Conservation (phyloP, 768 basidiomycete species). For the Gloeophyllum trabeum region DNA sequence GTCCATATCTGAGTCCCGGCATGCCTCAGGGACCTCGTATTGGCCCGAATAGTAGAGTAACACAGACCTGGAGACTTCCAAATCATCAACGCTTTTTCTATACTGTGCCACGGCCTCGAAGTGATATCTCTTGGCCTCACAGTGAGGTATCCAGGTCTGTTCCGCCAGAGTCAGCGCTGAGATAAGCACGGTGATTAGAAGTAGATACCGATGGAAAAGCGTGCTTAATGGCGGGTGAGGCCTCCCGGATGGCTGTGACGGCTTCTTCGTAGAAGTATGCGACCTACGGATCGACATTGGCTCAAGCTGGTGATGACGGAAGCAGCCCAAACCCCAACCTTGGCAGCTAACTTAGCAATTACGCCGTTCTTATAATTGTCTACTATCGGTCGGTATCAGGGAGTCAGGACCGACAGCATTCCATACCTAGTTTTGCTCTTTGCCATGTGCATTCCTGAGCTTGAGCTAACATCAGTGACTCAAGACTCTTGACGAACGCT, state of each 20-base stretch:
- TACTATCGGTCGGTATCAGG: constrained; percentile 11
- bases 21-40: no score
- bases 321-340: constrained; percentile 25
- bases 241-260: constrained; percentile 7
- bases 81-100: constrained; percentile 81
- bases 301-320: neutral
- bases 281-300: constrained; percentile 5
- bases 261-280: constrained; percentile 8
- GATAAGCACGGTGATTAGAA: neutral
- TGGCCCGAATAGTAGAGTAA: no score
- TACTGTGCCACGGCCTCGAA: constrained; percentile 87
- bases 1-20: constrained; percentile 78
- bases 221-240: constrained; percentile 14
- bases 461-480: constrained; percentile 80
- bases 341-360: constrained; percentile 73
- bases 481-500: constrained; percentile 48
- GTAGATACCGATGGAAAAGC: constrained; percentile 44
- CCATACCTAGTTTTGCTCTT: constrained; percentile 68
- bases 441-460: constrained; percentile 98
- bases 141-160: constrained; percentile 71
- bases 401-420: neutral
- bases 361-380: constrained; percentile 72
- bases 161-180: constrained; percentile 2
- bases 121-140: constrained; percentile 75
- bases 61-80: constrained; percentile 67